Base-by-base conservation (phyloP, 257 asterid species). In the Solanum appendiculatum region DNA sequence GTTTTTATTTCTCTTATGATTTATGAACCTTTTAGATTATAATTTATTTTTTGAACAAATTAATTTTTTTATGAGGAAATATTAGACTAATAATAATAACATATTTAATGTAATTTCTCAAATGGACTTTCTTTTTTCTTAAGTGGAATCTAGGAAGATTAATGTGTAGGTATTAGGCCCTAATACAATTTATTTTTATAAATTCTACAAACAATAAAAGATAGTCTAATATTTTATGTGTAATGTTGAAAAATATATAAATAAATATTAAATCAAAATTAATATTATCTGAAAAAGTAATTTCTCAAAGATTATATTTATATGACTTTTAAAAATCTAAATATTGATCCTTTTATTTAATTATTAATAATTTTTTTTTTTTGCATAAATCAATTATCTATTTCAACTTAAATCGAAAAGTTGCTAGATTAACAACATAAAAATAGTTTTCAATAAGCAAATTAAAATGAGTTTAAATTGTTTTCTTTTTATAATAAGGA, bases 161-260 rank as follows among this genome's bases (percentile, higher is more conserved):
- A n/a, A n/a, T n/a, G n/a, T n/a, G n/a, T n/a, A n/a, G n/a, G n/a
- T n/a, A n/a, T n/a, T n/a, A n/a, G n/a, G n/a, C n/a, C n/a, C n/a
- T n/a, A n/a, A n/a, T n/a, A n/a, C n/a, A n/a, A n/a, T n/a, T n/a
- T n/a, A n/a, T n/a, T 56, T 56, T 21, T 20, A 1, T 7, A 20
- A 21, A 9, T 56, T 23, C 21, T 56, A 3, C 3, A 56, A 20
- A 18, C 11, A 9, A 7, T 8, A 6, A 0, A 56, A 16, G 42
- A 3, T 0, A 16, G 0, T 4, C 15, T 70, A 70, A 34, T 34
- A 33, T 4, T 33, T 1, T 34, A 1, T 68, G 1, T 8, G 44
- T 9, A 34, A 69, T 4, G 14, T 16, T 69, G 10, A 69, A 6
- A 1, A 33, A 69, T 69, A 69, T 33, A 33, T 16, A 14, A 29